Conservation (phyloP, 1,139 yeast species). For the Hansenula lynferdii region DNA sequence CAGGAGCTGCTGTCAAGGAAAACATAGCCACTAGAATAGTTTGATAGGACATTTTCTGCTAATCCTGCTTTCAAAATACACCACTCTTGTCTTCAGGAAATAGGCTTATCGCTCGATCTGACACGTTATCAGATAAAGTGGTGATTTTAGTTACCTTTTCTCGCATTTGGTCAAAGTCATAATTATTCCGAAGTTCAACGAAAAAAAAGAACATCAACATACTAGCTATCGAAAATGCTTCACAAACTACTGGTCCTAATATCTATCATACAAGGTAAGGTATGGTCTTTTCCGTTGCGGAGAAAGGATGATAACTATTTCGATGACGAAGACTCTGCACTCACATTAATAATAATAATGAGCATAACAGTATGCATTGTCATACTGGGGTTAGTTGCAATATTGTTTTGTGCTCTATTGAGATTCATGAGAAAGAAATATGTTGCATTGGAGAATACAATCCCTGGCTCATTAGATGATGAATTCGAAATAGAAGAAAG, state of each 20-base stretch:
- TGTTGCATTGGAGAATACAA: constrained; percentile 25
- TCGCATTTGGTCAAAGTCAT: too few species aligned
- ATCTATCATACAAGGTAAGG: background rate
- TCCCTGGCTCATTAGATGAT: constrained; percentile 58
- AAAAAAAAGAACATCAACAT: too few species aligned
- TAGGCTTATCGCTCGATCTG: too few species aligned
- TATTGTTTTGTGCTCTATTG: background rate
- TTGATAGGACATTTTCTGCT: too few species aligned
- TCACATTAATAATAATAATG: constrained; percentile 1
- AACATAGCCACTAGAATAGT: too few species aligned
- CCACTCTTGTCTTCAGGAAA: too few species aligned
- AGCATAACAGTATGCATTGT: background rate
- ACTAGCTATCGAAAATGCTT: too few species aligned
- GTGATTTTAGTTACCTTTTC: too few species aligned
- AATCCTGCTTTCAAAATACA: too few species aligned
- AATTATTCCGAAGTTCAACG: too few species aligned
- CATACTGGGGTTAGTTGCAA: background rate
- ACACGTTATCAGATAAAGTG: too few species aligned
- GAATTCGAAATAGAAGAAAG: constrained; percentile 61
- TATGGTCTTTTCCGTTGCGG: background rate
- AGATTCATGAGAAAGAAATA: constrained; percentile 1
- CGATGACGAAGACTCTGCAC: background rate
- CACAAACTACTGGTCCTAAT: background rate
- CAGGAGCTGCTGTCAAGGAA: too few species aligned
- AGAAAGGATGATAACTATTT: background rate